Conservation (phyloP, 2,329 filamentous ascomycete species). For the Cryphonectria carpinicola region DNA sequence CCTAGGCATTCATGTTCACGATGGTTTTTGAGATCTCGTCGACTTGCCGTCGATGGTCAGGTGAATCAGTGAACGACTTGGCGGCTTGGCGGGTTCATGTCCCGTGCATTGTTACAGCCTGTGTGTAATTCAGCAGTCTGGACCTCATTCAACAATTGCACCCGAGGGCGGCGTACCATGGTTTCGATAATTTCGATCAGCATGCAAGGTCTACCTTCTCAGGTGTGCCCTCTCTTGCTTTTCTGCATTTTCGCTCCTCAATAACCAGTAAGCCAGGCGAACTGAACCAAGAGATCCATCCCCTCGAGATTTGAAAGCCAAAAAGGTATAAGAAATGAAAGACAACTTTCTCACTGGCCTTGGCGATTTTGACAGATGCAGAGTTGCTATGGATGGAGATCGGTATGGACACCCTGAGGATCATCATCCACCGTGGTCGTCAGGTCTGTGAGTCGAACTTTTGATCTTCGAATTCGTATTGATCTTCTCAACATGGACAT, state of each 20-base stretch:
- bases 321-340: not conserved
- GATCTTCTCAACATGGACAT: not conserved
- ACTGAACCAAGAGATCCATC: not conserved
- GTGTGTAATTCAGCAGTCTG: not conserved
- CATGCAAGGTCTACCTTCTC: not conserved
- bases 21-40: not conserved
- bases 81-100: not conserved
- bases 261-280: not conserved
- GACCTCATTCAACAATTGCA: not conserved
- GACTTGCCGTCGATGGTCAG: not conserved
- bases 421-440: not conserved
- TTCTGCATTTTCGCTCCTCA: not conserved
- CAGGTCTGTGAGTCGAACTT: not conserved
- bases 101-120: not conserved
- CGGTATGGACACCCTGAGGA: not conserved
- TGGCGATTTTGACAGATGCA: not conserved
- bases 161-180: not conserved
- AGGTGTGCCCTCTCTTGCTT: not conserved
- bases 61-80: not conserved
- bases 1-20: not conserved
- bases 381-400: not conserved
- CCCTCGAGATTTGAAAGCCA: not conserved
- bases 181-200: not conserved
- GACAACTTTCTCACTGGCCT: not conserved
- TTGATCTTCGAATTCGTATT: not conserved